These are phyloP conservation scores for Coniella vitis DNA, from an alignment of 2,329 filamentous ascomycete species.

Conservation along the genomic window DNA sequence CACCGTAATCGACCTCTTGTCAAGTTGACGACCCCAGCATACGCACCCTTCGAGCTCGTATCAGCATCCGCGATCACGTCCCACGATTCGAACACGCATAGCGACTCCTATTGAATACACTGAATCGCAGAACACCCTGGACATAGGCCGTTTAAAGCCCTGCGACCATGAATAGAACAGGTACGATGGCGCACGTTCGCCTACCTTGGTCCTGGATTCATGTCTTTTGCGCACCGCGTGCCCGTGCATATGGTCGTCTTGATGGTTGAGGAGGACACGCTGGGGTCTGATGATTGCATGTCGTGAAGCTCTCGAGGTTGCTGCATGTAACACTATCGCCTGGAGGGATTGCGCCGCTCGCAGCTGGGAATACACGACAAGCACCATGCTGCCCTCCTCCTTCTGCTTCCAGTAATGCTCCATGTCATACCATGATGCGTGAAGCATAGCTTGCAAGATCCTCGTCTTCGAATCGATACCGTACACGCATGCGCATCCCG, in stretches of 20 bases:
- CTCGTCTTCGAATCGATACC: not conserved
- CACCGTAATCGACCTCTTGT: constrained; percentile 8
- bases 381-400: not conserved
- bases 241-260: not conserved
- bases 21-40: not conserved
- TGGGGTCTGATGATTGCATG: not conserved
- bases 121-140: not conserved
- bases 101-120: not conserved
- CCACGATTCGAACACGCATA: not conserved
- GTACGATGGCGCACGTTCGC: constrained; percentile 14
- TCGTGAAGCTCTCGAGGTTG: constrained; percentile 1
- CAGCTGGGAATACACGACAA: not conserved
- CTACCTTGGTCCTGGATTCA: constrained; percentile 7
- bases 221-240: not conserved
- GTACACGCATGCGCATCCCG: not conserved
- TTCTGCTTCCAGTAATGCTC: not conserved
- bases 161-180: constrained; percentile 18
- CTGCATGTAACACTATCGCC: not conserved
- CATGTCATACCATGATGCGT: not conserved
- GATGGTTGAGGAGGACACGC: not conserved
- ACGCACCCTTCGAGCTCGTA: not conserved
- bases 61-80: not conserved
- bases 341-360: not conserved
- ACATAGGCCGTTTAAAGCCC: constrained; percentile 2
- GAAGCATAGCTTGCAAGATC: not conserved